A percentile compares a stretch with the other conserved stretches of the same genome.
Evolutionary conservation across 768 basidiomycete genomes (phyloP).

Genomic region (Mycena amicta): DNA sequence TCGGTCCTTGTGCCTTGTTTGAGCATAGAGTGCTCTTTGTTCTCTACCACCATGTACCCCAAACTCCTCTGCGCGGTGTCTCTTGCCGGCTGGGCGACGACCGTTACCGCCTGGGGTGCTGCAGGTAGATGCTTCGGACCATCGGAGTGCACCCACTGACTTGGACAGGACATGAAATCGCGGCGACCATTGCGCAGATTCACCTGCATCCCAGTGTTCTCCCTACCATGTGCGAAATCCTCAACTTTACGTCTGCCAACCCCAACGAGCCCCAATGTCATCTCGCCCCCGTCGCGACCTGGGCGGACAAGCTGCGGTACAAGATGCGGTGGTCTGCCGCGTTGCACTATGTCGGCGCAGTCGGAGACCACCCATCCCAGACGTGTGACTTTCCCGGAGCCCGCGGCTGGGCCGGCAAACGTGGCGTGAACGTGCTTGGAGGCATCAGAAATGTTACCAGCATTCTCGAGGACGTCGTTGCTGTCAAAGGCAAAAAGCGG

Average conservation of each 20-base stretch:
- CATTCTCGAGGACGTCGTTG: constrained; percentile 46
- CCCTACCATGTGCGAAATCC: constrained; percentile 68
- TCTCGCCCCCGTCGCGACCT: constrained; percentile 81
- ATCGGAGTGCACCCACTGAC: background rate
- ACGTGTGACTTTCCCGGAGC: constrained; percentile 78
- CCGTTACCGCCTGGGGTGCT: constrained; percentile 43
- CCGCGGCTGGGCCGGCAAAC: constrained; percentile 67
- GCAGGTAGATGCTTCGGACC: constrained; percentile 32
- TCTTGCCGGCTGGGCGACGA: constrained; percentile 14
- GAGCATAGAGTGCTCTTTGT: background rate
- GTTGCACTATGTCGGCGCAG: constrained; percentile 75
- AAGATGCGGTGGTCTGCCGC: constrained; percentile 73
- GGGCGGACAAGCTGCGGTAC: constrained; percentile 78
- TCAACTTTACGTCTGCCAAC: constrained; percentile 48
- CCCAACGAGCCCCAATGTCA: constrained; percentile 59
- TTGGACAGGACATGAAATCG: constrained; percentile 79
- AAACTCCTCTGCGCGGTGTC: background rate
- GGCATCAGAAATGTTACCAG: constrained; percentile 77
- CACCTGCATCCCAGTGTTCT: constrained; percentile 78
- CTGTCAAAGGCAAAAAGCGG: constrained; percentile 21
- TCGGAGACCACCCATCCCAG: constrained; percentile 76
- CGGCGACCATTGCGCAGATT: constrained; percentile 93
- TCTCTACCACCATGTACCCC: constrained; percentile 5
- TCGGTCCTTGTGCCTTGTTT: background rate
- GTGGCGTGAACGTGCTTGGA: constrained; percentile 67